Conservation (phyloP, 148 eudicot species). For the Silene uniflora region DNA sequence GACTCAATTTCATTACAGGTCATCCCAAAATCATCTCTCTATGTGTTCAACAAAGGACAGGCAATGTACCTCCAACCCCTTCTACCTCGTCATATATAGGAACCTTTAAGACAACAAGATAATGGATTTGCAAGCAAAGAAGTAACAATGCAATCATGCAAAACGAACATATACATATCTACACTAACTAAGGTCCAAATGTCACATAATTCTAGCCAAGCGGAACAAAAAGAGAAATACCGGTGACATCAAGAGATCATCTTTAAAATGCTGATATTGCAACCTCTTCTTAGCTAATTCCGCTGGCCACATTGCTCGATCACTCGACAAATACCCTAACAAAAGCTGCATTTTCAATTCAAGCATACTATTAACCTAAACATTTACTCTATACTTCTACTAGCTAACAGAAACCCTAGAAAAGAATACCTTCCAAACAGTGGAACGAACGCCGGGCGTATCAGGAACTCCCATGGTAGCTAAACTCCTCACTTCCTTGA, state of each 20-base stretch:
- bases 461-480: constrained; percentile 88
- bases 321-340: constrained; percentile 74
- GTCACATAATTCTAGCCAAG: background rate
- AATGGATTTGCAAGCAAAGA: background rate
- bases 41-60: background rate
- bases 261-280: constrained; percentile 83
- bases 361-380: background rate
- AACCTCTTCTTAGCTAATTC: constrained; percentile 86
- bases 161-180: background rate
- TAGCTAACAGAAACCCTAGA: background rate
- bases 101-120: background rate
- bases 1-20: background rate
- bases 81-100: no score
- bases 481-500: constrained; percentile 77
- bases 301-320: constrained; percentile 74
- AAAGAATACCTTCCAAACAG: constrained; percentile 78
- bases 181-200: background rate
- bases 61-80: no score
- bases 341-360: constrained; percentile 52
- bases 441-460: constrained; percentile 73
- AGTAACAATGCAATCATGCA: background rate
- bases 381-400: background rate
- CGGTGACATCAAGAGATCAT: constrained; percentile 89
- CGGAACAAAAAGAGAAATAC: constrained; percentile 39
- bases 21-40: background rate